Base-by-base conservation (phyloP, 441 rosid genomes). In the Erodium moschatum region DNA sequence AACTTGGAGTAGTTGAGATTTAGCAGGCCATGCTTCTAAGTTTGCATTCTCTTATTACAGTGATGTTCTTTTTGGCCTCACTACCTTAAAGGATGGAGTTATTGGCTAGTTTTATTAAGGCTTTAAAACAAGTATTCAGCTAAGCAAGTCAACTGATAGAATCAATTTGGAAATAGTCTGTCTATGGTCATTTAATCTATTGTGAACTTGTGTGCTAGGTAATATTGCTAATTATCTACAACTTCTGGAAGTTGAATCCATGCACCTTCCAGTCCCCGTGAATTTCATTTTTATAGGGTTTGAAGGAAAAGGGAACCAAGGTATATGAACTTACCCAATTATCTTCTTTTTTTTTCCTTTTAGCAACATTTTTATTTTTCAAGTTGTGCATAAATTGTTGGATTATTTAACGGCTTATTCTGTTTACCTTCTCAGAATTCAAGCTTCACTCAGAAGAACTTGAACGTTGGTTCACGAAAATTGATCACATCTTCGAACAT, bases 241-340 rank as follows among this genome's bases (percentile, higher is more conserved):
- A 77, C 97, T 95, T 76, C 82, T 85, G 83, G 97, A 91, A 84
- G 88, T 95, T 50, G 97, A 90, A 68, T 85, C 96, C 67, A 73
- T 95, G 77, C 84, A 90, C 76, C 89, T 92, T 56, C 99, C 98
- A 0, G 85, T 95, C 52, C 98, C 99, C 8, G 91, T 95, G 60
- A 92, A 95, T 85, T 95, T 90, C 80, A 88, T 95, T 73, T 91
- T 95, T 76, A 77, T 95, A 54, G 99, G 99, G 67, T 95, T 95
- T 83, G 97, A 95, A 68, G 97, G 97, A 35, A 86, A 85, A 76
- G 99, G 99, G 77, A 95, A 92, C 83, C 92, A 87, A 82, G 99
- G 99, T 95, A 76, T 67, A 10, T 62, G 9, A 58, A 42, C 63
- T 70, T 50, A 35, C 20, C 35, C 2, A 6, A 8, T 54, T 69